Base-by-base conservation (phyloP, 2,329 filamentous ascomycete species). In the Aspergillus amoenus region DNA sequence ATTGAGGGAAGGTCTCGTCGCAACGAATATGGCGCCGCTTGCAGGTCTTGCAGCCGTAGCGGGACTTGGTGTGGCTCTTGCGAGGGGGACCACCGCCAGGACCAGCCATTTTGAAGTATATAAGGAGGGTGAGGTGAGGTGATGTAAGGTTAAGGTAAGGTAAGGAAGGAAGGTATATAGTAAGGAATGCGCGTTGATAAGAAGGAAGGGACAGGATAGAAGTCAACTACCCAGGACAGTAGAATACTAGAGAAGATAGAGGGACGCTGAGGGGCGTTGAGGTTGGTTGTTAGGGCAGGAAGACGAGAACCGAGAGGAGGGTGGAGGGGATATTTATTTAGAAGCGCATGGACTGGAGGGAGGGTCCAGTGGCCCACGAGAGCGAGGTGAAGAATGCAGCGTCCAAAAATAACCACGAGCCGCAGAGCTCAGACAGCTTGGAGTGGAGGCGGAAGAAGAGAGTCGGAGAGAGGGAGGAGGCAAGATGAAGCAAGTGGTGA, bases 1-100 rank as follows among this genome's bases (percentile, higher is more conserved):
- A 99, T 84, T 99, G 94, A 51, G 94, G 94, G 70, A 96, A 97
- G 66, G 87, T 96, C 76, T 99, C 94, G 72, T 99, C 94, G 78
- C 94, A 99, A 69, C 94, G 86, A 73, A 99, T 99, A 77, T 99
- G 94, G 73, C 94, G 87, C 74, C 90, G 88, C 79, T 99, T 99
- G 84, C 94, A 99, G 61, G 92, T 96, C 70, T 95, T 93, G 83
- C 94, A 99, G 62, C 94, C 94, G 80, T 97, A 97, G 72, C 94
- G 88, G 69, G 93, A 97, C 82, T 99, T 99, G 74, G 94, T 99
- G 81, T 99, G 94, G 81, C 93, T 96, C 74, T 85, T 85, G 69
- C 86, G 81, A 73, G 93, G 93, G 75, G 93, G 93, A 81, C 93
- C 93, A 82, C 92, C 92, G 78, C 93, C 93, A 73, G 91, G 91